phyloP scores from a whole-genome alignment of 257 asterid genomes.

The Solanum phureja region DNA sequence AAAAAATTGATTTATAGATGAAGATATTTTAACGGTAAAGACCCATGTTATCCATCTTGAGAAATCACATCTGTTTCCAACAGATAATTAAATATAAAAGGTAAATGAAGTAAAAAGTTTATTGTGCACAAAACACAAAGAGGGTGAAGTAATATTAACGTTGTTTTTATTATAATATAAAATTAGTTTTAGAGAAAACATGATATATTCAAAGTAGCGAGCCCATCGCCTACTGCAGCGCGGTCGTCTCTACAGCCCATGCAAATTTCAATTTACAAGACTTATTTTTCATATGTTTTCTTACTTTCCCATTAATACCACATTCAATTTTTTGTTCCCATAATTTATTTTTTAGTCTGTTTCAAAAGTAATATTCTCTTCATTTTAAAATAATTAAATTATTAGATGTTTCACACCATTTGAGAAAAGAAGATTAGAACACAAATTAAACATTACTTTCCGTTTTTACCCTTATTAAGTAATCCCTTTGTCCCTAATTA shows the following conservation, averaged over 20 bases:
- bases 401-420: background rate
- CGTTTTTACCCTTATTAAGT: too few relatives aligned
- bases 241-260: conserved; percentile 55
- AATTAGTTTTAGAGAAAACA: background rate
- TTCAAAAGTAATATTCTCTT: too few relatives aligned
- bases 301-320: background rate
- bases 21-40: background rate
- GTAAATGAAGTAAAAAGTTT: background rate
- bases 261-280: conserved; percentile 48
- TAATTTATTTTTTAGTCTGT: too few relatives aligned
- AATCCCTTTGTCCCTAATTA: too few relatives aligned
- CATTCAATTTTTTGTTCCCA: background rate
- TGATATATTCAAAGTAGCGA: conserved; percentile 59
- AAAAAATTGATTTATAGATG: background rate
- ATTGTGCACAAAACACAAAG: background rate
- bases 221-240: conserved; percentile 69
- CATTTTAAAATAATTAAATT: too few relatives aligned
- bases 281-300: background rate
- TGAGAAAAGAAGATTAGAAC: background rate
- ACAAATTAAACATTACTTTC: too few relatives aligned
- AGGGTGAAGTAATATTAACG: background rate
- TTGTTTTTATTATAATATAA: background rate
- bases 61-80: background rate
- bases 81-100: background rate
- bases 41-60: background rate